Evolutionary conservation across 306 rosid species (phyloP), one percentile per base, ranked within the genome.

Genomic region (Crotalaria pallida): DNA sequence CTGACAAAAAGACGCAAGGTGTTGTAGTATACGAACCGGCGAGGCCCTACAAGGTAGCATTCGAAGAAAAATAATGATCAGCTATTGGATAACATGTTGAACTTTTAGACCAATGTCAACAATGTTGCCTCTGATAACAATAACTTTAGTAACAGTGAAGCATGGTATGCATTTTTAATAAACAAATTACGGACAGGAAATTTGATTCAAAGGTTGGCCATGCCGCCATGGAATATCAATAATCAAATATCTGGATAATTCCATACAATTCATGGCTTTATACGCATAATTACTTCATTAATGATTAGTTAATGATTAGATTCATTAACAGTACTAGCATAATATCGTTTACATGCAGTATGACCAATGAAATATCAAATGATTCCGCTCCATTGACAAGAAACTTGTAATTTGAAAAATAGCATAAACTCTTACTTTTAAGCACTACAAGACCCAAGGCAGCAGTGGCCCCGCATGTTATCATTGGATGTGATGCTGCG

Each of bases 401-500:
- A 38, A 65, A 23, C 66, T 56, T 7, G 21, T 43, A 66, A 31
- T 53, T 40, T 16, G n/a, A 3, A 17, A n/a, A 8, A 19, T 16
- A 38, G 68, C 56, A 55, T 50, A 19, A 27, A 73, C 27, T 50
- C 87, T 61, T 84, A 94, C 98, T 83, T 80, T 85, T 88, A 49
- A 90, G 69, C 52, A 77, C 82, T 29, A 84, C 2, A 61, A 88
- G 62, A 41, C 92, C 91, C 82, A 83, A 21, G 50, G 87, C 84
- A 76, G 90, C 80, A 23, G 92, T 80, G 47, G 86, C 82, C 49
- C 96, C 96, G 43, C 85, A 76, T 7, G 88, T 78, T 64, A 81
- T 72, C 73, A 88, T 31, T 3, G 98, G 98, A 77, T 87, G 85
- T 51, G 96, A 87, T 80, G 92, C 77, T 24, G 96, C 92, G 63